Conservation (phyloP, 2,329 filamentous ascomycete genomes). For the Zymoseptoria tritici region DNA sequence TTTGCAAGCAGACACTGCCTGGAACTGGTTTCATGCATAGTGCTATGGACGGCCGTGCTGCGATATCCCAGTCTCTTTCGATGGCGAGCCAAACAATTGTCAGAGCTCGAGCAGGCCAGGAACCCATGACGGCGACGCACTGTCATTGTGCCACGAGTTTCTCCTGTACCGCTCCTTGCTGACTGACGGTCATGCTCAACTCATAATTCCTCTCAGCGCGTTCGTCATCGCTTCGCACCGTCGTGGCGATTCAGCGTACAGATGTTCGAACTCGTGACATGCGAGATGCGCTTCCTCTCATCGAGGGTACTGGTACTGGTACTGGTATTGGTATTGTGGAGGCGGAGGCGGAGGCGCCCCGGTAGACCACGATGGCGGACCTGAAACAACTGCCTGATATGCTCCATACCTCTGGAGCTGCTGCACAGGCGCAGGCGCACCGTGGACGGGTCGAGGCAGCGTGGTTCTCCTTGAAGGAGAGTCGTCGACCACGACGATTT, state of each 20-base stretch:
- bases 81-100: neutral
- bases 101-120: neutral
- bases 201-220: neutral
- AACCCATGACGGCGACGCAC: neutral
- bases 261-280: neutral
- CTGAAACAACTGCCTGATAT: neutral
- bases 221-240: neutral
- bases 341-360: neutral
- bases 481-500: conserved; percentile 5
- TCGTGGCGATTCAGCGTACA: neutral
- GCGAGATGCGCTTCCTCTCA: conserved; percentile 4
- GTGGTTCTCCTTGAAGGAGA: conserved; percentile 7
- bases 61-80: neutral
- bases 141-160: neutral
- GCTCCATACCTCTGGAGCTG: conserved; percentile 14
- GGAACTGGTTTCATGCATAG: neutral
- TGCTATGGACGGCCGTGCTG: neutral
- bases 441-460: conserved; percentile 22
- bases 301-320: conserved; percentile 20
- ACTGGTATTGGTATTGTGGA: neutral
- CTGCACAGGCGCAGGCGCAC: conserved; percentile 29
- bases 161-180: neutral
- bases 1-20: neutral
- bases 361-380: neutral
- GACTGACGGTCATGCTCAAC: neutral